Conservation (phyloP, 805 yeast species). For the Spencermartinsiella europaea region DNA sequence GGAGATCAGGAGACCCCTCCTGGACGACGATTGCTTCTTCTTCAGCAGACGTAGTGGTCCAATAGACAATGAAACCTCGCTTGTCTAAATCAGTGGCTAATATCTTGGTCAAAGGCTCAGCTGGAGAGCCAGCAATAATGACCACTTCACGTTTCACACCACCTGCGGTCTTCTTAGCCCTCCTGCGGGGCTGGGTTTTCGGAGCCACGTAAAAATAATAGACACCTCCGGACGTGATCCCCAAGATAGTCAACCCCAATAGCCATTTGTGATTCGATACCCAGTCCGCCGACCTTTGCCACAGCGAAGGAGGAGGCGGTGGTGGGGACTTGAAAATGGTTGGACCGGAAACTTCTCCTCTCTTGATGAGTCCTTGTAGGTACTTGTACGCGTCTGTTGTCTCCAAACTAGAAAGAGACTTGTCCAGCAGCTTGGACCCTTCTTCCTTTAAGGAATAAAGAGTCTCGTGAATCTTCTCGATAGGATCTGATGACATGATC, state of each 20-base stretch:
- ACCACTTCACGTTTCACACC: constrained; percentile 77
- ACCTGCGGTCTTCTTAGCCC: constrained; percentile 54
- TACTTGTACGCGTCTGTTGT: constrained; percentile 18
- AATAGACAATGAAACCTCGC: constrained; percentile 76
- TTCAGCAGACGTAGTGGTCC: constrained; percentile 60
- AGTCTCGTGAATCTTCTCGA: constrained; percentile 18
- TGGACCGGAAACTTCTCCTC: constrained; percentile 3
- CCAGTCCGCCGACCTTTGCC: constrained; percentile 21
- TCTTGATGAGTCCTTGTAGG: constrained; percentile 11
- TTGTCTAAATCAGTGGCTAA: constrained; percentile 69
- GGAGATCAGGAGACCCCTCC: constrained; percentile 64
- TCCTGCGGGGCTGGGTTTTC: constrained; percentile 1
- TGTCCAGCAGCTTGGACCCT: constrained; percentile 10
- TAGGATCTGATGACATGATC: constrained; percentile 18
- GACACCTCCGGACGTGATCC: constrained; percentile 20
- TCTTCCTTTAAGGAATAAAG: constrained; percentile 16
- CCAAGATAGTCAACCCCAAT: constrained; percentile 15
- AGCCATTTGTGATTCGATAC: constrained; percentile 23
- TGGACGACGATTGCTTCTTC: constrained; percentile 42
- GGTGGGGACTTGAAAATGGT: constrained; percentile 17
- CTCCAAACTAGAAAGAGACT: constrained; percentile 12
- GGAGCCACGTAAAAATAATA: constrained; percentile 17
- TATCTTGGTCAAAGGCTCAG: constrained; percentile 64
- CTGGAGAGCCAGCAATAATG: constrained; percentile 68
- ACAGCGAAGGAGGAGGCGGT: constrained; percentile 23